Conservation (phyloP, 495 filamentous ascomycete species). For the Letharia columbiana region DNA sequence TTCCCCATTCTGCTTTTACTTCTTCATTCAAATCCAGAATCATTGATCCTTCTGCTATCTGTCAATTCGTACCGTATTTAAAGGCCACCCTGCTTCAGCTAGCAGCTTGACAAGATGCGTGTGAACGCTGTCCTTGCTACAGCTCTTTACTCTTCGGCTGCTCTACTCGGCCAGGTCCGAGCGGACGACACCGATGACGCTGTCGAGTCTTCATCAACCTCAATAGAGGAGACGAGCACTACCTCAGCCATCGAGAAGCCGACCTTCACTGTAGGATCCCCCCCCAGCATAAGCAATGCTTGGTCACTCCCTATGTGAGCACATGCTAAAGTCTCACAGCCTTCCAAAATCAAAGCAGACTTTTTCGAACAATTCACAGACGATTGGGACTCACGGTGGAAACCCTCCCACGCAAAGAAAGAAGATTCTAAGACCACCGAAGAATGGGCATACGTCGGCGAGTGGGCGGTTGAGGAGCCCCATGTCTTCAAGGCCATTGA, state of each 20-base stretch:
- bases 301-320: not conserved
- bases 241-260: constrained; percentile 58
- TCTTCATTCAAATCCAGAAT: constrained; percentile 1
- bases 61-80: not conserved
- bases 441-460: constrained; percentile 96
- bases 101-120: constrained; percentile 54
- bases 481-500: constrained; percentile 86
- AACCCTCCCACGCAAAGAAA: constrained; percentile 93
- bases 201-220: constrained; percentile 25
- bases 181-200: constrained; percentile 56
- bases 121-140: constrained; percentile 61
- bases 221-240: constrained; percentile 41
- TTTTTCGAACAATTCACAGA: constrained; percentile 99
- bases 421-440: constrained; percentile 77
- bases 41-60: not conserved
- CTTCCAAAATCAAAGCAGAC: constrained; percentile 70
- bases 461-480: constrained; percentile 96
- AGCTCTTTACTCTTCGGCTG: constrained; percentile 57
- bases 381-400: constrained; percentile 89
- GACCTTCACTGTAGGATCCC: constrained; percentile 72
- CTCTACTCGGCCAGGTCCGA: constrained; percentile 60
- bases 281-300: not conserved
- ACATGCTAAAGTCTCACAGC: constrained; percentile 5
- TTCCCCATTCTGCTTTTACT: not conserved
- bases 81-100: constrained; percentile 7